Evolutionary conservation across 2,329 filamentous ascomycete genomes (phyloP), one percentile per base, ranked within the genome.

Genomic region (Verticillium longisporum): DNA sequence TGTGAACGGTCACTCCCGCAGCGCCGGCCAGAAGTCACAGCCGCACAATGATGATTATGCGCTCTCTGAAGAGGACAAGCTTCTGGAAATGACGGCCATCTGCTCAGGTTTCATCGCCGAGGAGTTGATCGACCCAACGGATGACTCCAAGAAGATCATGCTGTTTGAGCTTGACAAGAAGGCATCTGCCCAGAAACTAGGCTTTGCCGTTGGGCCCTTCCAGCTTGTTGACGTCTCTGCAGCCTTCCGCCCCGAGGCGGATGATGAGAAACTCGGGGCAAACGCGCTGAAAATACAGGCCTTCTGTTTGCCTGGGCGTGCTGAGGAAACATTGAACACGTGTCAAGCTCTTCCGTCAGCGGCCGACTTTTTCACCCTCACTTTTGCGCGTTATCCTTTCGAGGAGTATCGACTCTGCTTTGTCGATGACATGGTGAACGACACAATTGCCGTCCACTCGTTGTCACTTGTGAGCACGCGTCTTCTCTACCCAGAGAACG

Each of bases 191-290:
- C 90, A 93, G 64, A 94, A 98, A 71, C 88, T 99, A 65, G 94
- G 93, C 4, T 97, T 99, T 73, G 91, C 92, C 2, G 85, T 98
- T 61, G 95, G 96, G 0, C 95, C 96, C 0, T 99, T 99, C 71
- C 92, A 98, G 73, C 89, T 94, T 67, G 88, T 98, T 59, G 91
- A 97, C 70, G 80, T 99, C 5, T 86, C 80, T 64, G 89, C 91
- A 2, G 90, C 94, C 67, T 97, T 91, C 68, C 88, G 96, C 58
- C 91, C 93, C 55, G 91, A 92, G 64, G 92, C 96, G 67, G 91
- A 97, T 66, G 93, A 97, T 70, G 92, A 96, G 67, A 92, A 93
- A 72, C 84, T 99, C 60, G 92, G 92, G 3, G 87, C 89, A 65
- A 96, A 92, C 69, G 92, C 93, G 0, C 86, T 97, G 65, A 92